phyloP scores from a whole-genome alignment of 306 rosid genomes.

The Vigna hirtella region DNA sequence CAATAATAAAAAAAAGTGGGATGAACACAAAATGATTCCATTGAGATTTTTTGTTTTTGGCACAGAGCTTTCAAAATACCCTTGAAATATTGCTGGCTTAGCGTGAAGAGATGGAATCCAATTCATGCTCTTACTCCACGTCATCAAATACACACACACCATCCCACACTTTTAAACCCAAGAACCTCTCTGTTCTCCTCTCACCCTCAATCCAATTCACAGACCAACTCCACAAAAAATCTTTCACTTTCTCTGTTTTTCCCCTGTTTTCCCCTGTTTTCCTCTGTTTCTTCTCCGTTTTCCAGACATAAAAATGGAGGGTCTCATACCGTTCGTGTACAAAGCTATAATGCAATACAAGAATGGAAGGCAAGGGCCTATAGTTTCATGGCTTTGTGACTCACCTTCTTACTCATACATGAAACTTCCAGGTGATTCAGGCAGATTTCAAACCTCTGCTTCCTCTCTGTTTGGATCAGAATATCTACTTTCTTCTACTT shows the following conservation, averaged over 20 bases:
- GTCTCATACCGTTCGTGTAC: slow-evolving; percentile 89
- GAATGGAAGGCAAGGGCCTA: slow-evolving; percentile 56
- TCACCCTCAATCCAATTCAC: slow-evolving; percentile 53
- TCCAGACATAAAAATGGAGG: slow-evolving; percentile 65
- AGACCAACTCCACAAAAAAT: slow-evolving; percentile 30
- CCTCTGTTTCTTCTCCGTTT: background rate
- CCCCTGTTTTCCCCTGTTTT: slow-evolving; percentile 19
- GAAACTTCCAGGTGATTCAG: slow-evolving; percentile 65
- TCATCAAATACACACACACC: slow-evolving; percentile 42
- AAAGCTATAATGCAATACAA: slow-evolving; percentile 79
- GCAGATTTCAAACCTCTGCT: slow-evolving; percentile 54
- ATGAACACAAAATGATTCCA: slow-evolving; percentile 38
- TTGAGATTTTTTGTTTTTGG: slow-evolving; percentile 32
- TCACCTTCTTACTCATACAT: slow-evolving; percentile 71
- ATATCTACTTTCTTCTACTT: slow-evolving; percentile 25
- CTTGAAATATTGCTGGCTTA: slow-evolving; percentile 63
- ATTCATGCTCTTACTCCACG: slow-evolving; percentile 61
- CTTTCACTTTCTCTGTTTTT: slow-evolving; percentile 39
- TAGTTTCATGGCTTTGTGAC: slow-evolving; percentile 70
- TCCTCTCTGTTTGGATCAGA: slow-evolving; percentile 44
- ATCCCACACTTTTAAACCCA: slow-evolving; percentile 49
- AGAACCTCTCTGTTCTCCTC: slow-evolving; percentile 13
- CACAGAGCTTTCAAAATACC: slow-evolving; percentile 59
- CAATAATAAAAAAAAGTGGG: background rate
- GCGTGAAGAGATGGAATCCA: slow-evolving; percentile 73